Evolutionary conservation across 257 asterid species (phyloP), one percentile per base, ranked within the genome.

Genomic region (Lycium barbarum): DNA sequence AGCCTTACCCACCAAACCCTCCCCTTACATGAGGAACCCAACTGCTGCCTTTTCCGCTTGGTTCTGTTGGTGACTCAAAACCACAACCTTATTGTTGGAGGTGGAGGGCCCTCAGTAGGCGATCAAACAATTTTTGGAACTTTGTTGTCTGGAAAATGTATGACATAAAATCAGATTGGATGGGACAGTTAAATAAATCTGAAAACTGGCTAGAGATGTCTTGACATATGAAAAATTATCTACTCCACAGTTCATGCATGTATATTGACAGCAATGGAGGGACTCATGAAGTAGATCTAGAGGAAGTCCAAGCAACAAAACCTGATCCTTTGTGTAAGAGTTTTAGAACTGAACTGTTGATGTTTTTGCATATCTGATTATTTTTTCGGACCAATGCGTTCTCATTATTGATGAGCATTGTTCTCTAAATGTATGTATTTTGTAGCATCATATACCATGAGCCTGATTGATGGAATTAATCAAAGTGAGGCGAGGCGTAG

Each of bases 401-500:
- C 43, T 49, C 62, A 22, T 74, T 49, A 71, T 71, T 71, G 54
- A 71, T 71, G 55, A 47, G 59, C 45, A 74, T 33, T 74, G 47
- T 49, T 43, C 43, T 81, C 81, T 81, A 36, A 81, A 58, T 80
- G 58, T 70, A 13, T 53, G n/a, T 83, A 71, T 85, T 84, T 12
- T 88, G 67, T 53, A 96, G 99, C 98, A 65, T 92, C 84, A 35
- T 94, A 92, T 79, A 87, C 93, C 11, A 83, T 86, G 89, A 87
- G 97, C 89, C 89, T 96, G 87, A 93, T 95, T 61, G 94, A 96
- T 87, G 98, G 98, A 85, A 93, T 95, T 82, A 96, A 96, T 89
- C 93, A 84, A 85, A 90, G 92, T 84, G 99, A 96, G 86, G 85
- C 36, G 83, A 93, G 95, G 94, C 97, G 98, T 36, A 92, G 96